phyloP scores from a whole-genome alignment of 768 basidiomycete genomes.

The Guyanaporus albipodus region DNA sequence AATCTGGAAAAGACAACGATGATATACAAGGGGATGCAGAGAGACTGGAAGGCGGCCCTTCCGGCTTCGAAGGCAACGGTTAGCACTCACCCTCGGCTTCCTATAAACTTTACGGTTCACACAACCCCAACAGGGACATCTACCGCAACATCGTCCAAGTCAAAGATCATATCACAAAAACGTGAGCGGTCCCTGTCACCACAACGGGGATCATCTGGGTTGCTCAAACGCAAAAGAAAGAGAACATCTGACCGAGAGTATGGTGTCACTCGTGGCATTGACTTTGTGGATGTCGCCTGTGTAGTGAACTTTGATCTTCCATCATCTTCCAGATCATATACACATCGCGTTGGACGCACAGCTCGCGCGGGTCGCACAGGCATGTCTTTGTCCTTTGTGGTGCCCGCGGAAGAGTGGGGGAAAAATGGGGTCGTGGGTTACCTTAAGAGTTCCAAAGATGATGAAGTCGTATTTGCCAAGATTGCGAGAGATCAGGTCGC shows the following conservation, averaged over 20 bases:
- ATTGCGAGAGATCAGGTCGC: slow-evolving; percentile 75
- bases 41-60: not conserved
- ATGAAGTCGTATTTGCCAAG: slow-evolving; percentile 60
- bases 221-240: slow-evolving; percentile 50
- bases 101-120: slow-evolving; percentile 30
- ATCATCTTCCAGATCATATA: slow-evolving; percentile 79
- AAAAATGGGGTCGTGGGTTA: slow-evolving; percentile 71
- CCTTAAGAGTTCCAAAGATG: slow-evolving; percentile 64
- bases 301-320: slow-evolving; percentile 99
- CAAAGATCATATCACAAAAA: slow-evolving; percentile 37
- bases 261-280: slow-evolving; percentile 92
- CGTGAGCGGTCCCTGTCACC: slow-evolving; percentile 55
- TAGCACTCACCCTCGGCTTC: slow-evolving; percentile 7
- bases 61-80: slow-evolving; percentile 28
- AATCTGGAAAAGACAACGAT: slow-evolving; percentile 47
- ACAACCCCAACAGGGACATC: slow-evolving; percentile 42
- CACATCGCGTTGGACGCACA: slow-evolving; percentile 93
- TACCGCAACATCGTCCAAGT: slow-evolving; percentile 7
- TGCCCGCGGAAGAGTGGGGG: slow-evolving; percentile 64
- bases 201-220: slow-evolving; percentile 34
- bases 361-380: slow-evolving; percentile 94
- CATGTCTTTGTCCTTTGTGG: slow-evolving; percentile 86
- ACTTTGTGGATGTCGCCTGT: slow-evolving; percentile 95
- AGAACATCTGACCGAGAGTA: slow-evolving; percentile 69
- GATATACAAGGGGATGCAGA: slow-evolving; percentile 41